Conservation (phyloP, 495 filamentous ascomycete genomes). For the Neurospora sp. region DNA sequence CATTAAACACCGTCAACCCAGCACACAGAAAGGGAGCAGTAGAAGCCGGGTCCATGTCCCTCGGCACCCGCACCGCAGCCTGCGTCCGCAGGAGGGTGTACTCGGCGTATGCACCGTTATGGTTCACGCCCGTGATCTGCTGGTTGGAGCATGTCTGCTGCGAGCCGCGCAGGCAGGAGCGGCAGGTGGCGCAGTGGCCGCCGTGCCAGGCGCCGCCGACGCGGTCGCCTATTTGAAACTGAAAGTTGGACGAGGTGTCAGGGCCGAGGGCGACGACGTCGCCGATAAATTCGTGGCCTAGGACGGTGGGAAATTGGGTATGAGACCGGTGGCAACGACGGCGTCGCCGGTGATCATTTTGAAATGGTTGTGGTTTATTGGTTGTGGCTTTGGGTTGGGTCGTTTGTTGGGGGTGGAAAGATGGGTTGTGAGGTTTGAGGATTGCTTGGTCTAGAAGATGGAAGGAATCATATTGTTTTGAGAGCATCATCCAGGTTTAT, state of each 20-base stretch:
- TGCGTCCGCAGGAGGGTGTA: constrained; percentile 49
- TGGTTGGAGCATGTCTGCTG: constrained; percentile 41
- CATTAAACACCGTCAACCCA: constrained; percentile 60
- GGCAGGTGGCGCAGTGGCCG: constrained; percentile 38
- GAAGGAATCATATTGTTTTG: background rate
- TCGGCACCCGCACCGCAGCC: constrained; percentile 48
- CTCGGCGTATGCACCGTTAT: constrained; percentile 48
- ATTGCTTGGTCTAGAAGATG: background rate
- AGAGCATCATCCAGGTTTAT: background rate
- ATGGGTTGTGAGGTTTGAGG: background rate
- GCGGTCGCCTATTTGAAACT: constrained; percentile 39
- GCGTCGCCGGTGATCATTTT: constrained; percentile 22
- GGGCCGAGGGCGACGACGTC: constrained; percentile 40
- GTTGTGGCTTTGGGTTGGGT: background rate
- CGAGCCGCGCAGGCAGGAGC: constrained; percentile 33
- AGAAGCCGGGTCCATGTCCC: constrained; percentile 42
- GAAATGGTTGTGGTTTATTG: background rate
- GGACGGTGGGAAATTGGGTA: background rate
- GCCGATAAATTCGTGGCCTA: constrained; percentile 45
- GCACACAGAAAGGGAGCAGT: constrained; percentile 59
- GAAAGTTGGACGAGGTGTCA: constrained; percentile 19
- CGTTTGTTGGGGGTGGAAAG: background rate
- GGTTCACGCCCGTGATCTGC: constrained; percentile 38
- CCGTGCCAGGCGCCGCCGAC: constrained; percentile 49
- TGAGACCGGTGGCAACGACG: constrained; percentile 25